Conservation (phyloP, 768 basidiomycete genomes). For the Lyophyllum atratum region DNA sequence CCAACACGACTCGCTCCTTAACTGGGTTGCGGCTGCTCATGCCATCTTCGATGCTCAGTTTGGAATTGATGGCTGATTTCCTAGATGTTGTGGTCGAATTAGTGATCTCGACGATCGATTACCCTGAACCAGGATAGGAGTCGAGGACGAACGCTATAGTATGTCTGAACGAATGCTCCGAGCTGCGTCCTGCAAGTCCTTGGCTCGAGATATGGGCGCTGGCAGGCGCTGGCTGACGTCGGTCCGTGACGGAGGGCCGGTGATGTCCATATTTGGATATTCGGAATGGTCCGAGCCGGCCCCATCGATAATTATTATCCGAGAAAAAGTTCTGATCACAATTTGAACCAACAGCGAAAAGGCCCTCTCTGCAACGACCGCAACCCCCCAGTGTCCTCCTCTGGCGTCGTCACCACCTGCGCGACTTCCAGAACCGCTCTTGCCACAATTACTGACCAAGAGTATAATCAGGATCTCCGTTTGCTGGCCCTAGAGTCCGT, state of each 20-base stretch:
- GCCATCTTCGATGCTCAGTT: slow-evolving; percentile 2
- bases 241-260: not conserved
- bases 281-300: slow-evolving; percentile 15
- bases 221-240: too few relatives aligned
- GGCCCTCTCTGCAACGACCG: not conserved
- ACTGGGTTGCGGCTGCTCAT: not conserved
- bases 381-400: slow-evolving; percentile 5
- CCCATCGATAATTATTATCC: slow-evolving; percentile 16
- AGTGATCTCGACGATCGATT: slow-evolving; percentile 14
- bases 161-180: not conserved
- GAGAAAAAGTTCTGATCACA: slow-evolving; percentile 14
- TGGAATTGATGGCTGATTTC: slow-evolving; percentile 11
- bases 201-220: not conserved
- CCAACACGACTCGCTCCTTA: not conserved
- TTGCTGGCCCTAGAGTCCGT: slow-evolving; percentile 78
- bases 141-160: not conserved
- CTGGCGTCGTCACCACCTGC: slow-evolving; percentile 24
- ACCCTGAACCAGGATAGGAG: not conserved
- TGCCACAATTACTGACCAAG: slow-evolving; percentile 74
- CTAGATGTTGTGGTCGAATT: not conserved
- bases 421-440: slow-evolving; percentile 40
- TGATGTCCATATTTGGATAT: slow-evolving; percentile 5
- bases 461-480: slow-evolving; percentile 80
- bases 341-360: slow-evolving; percentile 17
- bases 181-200: not conserved